A percentile compares a stretch with the other conserved stretches of the same genome.
Evolutionary conservation across 139 green algal genomes (phyloP).

Genomic region (Closterium sp.): DNA sequence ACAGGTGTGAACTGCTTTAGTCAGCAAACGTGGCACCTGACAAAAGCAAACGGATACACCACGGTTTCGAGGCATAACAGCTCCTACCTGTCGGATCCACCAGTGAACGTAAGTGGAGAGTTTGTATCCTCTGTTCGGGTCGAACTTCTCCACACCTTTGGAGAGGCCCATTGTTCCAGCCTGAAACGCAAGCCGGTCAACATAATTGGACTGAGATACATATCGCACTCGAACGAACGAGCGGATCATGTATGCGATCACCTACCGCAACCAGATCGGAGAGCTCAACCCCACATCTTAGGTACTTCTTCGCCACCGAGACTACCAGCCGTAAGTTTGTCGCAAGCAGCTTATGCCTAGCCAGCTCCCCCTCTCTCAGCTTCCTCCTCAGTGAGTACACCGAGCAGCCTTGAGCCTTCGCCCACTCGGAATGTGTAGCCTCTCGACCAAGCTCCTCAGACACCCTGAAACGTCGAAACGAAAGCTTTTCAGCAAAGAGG

Average conservation of each 20-base stretch:
- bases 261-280: conserved; percentile 43
- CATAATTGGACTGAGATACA: no score
- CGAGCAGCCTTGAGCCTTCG: not conserved
- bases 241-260: not conserved
- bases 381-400: conserved; percentile 11
- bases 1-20: not conserved
- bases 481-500: not conserved
- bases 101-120: conserved; percentile 97
- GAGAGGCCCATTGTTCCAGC: conserved; percentile 79
- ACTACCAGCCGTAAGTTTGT: conserved; percentile 47
- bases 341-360: conserved; percentile 31
- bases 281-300: conserved; percentile 24
- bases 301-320: conserved; percentile 48
- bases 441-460: conserved; percentile 21
- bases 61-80: not conserved
- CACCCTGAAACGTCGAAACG: conserved; percentile 22
- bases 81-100: conserved; percentile 88
- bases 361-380: conserved; percentile 22
- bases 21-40: no score
- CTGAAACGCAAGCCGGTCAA: not conserved
- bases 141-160: conserved; percentile 86
- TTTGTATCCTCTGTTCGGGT: conserved; percentile 84
- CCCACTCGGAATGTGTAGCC: conserved; percentile 33
- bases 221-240: not conserved
- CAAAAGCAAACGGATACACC: no score